Evolutionary conservation across 139 green algal genomes (phyloP).

Genomic region (Trebouxia sp.): DNA sequence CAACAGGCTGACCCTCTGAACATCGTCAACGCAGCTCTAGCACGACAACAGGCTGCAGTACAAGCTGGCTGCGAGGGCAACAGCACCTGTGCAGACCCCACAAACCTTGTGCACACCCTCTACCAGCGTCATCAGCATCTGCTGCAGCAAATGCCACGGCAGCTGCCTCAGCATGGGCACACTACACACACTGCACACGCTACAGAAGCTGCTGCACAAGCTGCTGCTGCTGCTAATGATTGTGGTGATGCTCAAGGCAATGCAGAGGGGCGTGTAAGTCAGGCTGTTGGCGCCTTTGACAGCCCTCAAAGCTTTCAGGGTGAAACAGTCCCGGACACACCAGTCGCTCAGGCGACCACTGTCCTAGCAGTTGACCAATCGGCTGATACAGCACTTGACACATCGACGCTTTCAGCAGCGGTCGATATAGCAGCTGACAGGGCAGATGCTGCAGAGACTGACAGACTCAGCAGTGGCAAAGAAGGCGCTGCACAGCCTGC

Average conservation of each 20-base stretch:
- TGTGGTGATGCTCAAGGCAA: not conserved
- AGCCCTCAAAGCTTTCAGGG: not conserved
- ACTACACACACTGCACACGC: not conserved
- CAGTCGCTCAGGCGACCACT: not conserved
- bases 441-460: too few species aligned
- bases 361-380: not conserved
- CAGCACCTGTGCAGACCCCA: not conserved
- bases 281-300: too few species aligned
- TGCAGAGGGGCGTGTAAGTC: not conserved
- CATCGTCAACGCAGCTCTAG: conserved; percentile 8
- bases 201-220: not conserved
- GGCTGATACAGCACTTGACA: too few species aligned
- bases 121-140: not conserved
- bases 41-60: not conserved
- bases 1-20: not conserved
- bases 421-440: too few species aligned
- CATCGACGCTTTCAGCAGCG: too few species aligned
- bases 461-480: too few species aligned
- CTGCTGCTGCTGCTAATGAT: not conserved
- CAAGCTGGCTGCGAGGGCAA: not conserved
- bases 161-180: not conserved
- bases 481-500: too few species aligned
- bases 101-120: not conserved
- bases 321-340: not conserved
- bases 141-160: not conserved